Percentiles rank a stretch among this genome's conserved stretches.
phyloP scores from a whole-genome alignment of 2,329 filamentous ascomycete genomes.

The Cladophialophora chaetospira region DNA sequence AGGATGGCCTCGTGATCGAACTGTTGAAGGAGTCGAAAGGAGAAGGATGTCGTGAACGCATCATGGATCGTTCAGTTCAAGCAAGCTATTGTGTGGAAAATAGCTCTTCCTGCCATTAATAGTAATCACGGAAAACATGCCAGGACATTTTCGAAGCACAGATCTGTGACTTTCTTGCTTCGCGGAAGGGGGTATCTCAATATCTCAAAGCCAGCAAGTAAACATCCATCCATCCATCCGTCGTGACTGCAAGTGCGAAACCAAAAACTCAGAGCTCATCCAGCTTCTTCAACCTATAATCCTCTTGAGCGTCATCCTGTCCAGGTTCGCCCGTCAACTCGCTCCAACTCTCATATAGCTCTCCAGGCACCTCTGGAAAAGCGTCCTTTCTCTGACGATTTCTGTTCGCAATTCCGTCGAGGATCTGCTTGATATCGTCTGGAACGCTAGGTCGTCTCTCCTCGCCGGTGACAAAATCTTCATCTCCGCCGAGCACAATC shows the following conservation, averaged over 20 bases:
- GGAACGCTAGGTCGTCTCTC: constrained; percentile 10
- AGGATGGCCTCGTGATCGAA: too few relatives aligned
- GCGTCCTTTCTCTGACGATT: constrained; percentile 18
- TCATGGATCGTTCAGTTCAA: too few relatives aligned
- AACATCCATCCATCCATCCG: too few relatives aligned
- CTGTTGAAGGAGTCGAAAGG: too few relatives aligned
- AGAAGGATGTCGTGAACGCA: too few relatives aligned
- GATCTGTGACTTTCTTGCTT: too few relatives aligned
- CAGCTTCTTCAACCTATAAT: constrained; percentile 19
- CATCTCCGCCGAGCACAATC: neutral
- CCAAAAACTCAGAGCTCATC: constrained; percentile 14
- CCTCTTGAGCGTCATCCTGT: constrained; percentile 3
- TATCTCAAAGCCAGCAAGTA: neutral
- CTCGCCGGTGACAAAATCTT: neutral
- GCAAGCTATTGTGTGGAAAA: too few relatives aligned
- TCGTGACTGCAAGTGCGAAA: too few relatives aligned
- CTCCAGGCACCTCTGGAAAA: constrained; percentile 10
- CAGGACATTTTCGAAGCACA: too few relatives aligned
- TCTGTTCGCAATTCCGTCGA: constrained; percentile 19
- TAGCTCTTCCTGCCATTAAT: too few relatives aligned
- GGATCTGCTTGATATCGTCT: constrained; percentile 20
- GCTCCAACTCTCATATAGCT: neutral
- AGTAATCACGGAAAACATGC: too few relatives aligned
- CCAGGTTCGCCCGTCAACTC: neutral
- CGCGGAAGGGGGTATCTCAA: neutral